phyloP scores from a whole-genome alignment of 2,329 filamentous ascomycete species.

The Fusarium xyrophilum region DNA sequence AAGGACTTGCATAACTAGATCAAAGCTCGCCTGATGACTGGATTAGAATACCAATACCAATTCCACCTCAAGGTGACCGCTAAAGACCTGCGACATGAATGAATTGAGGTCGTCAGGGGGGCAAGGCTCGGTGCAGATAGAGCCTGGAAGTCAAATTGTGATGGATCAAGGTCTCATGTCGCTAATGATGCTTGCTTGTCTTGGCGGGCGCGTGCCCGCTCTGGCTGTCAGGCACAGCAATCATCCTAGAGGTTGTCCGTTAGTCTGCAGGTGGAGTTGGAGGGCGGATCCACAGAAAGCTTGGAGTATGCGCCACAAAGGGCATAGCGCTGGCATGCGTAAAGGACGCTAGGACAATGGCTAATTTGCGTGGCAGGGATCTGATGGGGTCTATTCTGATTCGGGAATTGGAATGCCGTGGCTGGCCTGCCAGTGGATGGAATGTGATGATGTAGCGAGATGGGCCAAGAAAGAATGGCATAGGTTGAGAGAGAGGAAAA shows the following conservation, averaged over 20 bases:
- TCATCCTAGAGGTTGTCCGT: conserved; percentile 25
- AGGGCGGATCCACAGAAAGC: conserved; percentile 7
- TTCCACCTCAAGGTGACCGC: background rate
- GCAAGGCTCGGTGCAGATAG: background rate
- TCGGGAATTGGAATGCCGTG: conserved; percentile 26
- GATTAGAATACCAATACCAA: background rate
- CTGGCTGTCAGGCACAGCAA: conserved; percentile 33
- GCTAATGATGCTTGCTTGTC: conserved; percentile 20
- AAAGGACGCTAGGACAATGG: conserved; percentile 15
- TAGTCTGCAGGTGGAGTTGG: conserved; percentile 14
- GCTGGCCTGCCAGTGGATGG: conserved; percentile 30
- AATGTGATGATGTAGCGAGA: conserved; percentile 38
- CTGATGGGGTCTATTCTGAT: conserved; percentile 25
- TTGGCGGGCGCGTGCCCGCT: conserved; percentile 30
- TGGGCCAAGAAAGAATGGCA: conserved; percentile 25
- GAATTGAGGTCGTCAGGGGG: background rate
- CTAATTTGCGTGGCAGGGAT: conserved; percentile 33
- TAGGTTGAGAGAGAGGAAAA: conserved; percentile 8
- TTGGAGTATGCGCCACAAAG: conserved; percentile 17
- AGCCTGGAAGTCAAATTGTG: conserved; percentile 23
- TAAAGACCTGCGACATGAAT: background rate
- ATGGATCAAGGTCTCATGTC: conserved; percentile 30
- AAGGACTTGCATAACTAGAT: conserved; percentile 13
- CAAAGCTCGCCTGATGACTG: conserved; percentile 5
- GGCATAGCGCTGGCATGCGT: conserved; percentile 25